Conservation (phyloP, 208 protist genomes). For the Crithidia fasciculata region DNA sequence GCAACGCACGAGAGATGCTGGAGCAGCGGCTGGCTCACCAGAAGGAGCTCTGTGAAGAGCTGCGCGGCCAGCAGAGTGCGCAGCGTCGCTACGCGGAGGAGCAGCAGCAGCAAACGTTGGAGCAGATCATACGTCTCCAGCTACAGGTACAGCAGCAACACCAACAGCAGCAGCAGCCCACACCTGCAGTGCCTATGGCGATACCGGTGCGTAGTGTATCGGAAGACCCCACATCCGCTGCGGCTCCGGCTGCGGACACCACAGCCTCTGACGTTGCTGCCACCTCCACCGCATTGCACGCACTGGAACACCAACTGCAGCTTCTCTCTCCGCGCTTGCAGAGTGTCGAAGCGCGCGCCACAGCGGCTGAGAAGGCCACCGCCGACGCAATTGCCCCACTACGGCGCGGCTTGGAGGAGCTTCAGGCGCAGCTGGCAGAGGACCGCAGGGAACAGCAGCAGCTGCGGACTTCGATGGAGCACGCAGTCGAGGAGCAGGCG, state of each 20-base stretch:
- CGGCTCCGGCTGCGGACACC: too few species aligned
- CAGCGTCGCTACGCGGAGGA: slow-evolving; percentile 27
- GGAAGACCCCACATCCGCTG: neutral
- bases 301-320: slow-evolving; percentile 14
- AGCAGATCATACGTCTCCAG: neutral
- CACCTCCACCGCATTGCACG: neutral
- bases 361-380: neutral
- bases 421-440: slow-evolving; percentile 3
- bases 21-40: slow-evolving; percentile 42
- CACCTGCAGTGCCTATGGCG: neutral
- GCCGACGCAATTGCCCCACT: slow-evolving; percentile 9
- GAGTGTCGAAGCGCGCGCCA: slow-evolving; percentile 10
- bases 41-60: slow-evolving; percentile 27
- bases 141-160: neutral
- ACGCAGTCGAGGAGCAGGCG: slow-evolving; percentile 1
- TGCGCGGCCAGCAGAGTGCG: slow-evolving; percentile 15
- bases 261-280: too few species aligned
- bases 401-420: slow-evolving; percentile 3
- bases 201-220: neutral
- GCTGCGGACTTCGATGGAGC: slow-evolving; percentile 7
- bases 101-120: slow-evolving; percentile 22
- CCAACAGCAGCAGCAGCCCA: too few species aligned
- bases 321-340: slow-evolving; percentile 12
- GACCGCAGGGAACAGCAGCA: slow-evolving; percentile 14
- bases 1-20: slow-evolving; percentile 21